A percentile compares a stretch with the other conserved stretches of the same genome.
phyloP scores from a whole-genome alignment of 2,329 filamentous ascomycete species.

The Colletotrichum nymphaeae region DNA sequence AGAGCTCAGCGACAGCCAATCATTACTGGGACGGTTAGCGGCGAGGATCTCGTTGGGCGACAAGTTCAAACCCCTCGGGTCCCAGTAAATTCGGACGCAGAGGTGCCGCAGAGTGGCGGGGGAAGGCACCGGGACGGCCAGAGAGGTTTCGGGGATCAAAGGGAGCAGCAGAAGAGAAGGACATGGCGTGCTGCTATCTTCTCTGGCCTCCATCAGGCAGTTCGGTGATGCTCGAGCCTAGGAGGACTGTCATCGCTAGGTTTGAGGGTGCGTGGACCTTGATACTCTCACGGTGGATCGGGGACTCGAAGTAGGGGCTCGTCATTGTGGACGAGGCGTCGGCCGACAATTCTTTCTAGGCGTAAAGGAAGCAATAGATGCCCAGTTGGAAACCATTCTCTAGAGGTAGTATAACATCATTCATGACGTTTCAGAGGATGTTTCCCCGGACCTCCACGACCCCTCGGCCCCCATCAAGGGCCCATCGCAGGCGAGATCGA shows the following conservation, averaged over 20 bases:
- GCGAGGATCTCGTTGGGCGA: not conserved
- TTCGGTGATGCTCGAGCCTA: not conserved
- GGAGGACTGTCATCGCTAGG: not conserved
- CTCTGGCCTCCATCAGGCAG: not conserved
- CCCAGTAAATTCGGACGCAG: not conserved
- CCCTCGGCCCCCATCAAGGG: slow-evolving; percentile 1
- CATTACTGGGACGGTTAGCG: not conserved
- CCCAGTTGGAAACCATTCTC: not conserved
- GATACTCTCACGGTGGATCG: not conserved
- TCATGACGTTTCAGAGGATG: slow-evolving; percentile 24
- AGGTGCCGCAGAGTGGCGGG: not conserved
- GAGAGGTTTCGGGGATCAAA: not conserved
- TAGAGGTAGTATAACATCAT: slow-evolving; percentile 15
- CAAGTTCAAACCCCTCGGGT: not conserved
- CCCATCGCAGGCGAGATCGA: slow-evolving; percentile 14
- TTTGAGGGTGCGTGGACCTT: not conserved
- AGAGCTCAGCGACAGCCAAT: not conserved
- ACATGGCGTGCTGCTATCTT: not conserved
- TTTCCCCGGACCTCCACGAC: slow-evolving; percentile 7
- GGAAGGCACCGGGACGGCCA: not conserved
- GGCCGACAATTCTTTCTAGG: not conserved
- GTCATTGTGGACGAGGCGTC: not conserved
- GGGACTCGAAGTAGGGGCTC: not conserved
- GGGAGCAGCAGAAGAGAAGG: not conserved
- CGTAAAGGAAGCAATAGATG: not conserved